Conservation (phyloP, 2,329 filamentous ascomycete genomes). For the Daldinia eschscholtzii region DNA sequence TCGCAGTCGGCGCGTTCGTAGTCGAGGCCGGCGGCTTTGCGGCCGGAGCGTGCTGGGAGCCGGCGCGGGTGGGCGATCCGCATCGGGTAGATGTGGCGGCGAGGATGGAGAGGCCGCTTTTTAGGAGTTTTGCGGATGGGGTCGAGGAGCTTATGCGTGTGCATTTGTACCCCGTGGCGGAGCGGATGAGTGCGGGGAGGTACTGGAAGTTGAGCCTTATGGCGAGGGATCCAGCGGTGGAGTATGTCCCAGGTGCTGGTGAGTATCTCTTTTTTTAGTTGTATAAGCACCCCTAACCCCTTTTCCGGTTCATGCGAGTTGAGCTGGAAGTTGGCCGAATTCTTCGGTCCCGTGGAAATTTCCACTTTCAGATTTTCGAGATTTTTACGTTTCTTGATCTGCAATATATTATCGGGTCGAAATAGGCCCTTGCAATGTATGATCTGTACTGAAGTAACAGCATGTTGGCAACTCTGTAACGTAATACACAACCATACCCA, state of each 20-base stretch:
- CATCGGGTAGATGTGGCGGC: neutral
- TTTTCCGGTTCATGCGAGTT: neutral
- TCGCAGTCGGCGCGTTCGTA: conserved; percentile 37
- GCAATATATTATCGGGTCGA: no score
- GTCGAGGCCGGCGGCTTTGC: conserved; percentile 42
- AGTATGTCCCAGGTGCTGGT: conserved; percentile 40
- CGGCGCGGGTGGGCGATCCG: conserved; percentile 12
- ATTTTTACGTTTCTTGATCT: no score
- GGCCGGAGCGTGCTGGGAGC: conserved; percentile 41
- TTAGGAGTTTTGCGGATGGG: conserved; percentile 10
- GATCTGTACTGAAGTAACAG: neutral
- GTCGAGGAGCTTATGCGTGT: conserved; percentile 2
- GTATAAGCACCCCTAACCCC: neutral
- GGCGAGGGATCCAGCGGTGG: conserved; percentile 39
- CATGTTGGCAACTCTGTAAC: neutral
- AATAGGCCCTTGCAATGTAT: neutral
- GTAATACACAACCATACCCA: neutral
- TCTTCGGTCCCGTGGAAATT: neutral
- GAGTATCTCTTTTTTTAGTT: conserved; percentile 10
- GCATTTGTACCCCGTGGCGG: conserved; percentile 30
- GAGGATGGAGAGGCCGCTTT: conserved; percentile 8
- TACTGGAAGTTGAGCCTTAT: conserved; percentile 44
- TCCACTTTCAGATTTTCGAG: no score
- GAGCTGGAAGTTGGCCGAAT: no score
- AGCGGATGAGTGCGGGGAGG: conserved; percentile 30